Percentiles rank a stretch among this genome's conserved stretches.
Conservation (phyloP, 2,329 filamentous ascomycete genomes). For the Domatiomyces catenatus region DNA sequence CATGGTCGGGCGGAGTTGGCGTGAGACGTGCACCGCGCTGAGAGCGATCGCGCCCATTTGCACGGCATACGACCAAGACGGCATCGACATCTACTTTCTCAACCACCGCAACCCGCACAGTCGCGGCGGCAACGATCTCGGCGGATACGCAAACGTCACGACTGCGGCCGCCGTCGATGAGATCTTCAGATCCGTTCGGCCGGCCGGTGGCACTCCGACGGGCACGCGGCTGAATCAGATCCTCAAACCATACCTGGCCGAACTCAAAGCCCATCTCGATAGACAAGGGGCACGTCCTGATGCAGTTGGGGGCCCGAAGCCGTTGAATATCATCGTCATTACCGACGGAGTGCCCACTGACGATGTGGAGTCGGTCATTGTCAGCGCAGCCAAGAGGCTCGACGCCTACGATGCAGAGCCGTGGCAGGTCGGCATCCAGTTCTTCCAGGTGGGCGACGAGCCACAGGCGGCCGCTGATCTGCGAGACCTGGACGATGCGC, state of each 20-base stretch:
- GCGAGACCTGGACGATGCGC: constrained; percentile 57
- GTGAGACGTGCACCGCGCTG: constrained; percentile 56
- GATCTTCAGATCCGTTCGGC: constrained; percentile 56
- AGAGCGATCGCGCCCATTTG: constrained; percentile 66
- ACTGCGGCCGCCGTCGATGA: constrained; percentile 41
- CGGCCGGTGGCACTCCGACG: constrained; percentile 56
- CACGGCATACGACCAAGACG: constrained; percentile 62
- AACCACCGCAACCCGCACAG: constrained; percentile 44
- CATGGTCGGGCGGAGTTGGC: constrained; percentile 67
- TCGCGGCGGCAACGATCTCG: constrained; percentile 24
- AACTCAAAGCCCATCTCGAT: constrained; percentile 32
- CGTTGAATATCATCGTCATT: constrained; percentile 81
- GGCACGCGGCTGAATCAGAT: constrained; percentile 57
- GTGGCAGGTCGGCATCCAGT: constrained; percentile 83
- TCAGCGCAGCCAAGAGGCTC: constrained; percentile 52
- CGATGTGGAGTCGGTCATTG: constrained; percentile 57
- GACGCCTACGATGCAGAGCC: constrained; percentile 53
- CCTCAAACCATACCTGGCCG: constrained; percentile 53
- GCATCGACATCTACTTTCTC: constrained; percentile 82
- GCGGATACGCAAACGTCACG: constrained; percentile 51
- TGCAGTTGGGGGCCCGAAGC: constrained; percentile 40
- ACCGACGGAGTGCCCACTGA: constrained; percentile 76
- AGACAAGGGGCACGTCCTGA: constrained; percentile 23
- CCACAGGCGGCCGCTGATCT: constrained; percentile 48
- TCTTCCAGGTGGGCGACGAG: constrained; percentile 84